These are phyloP conservation scores for Medicago lupulina DNA, from an alignment of 306 rosid genomes.

Conservation along the genomic window DNA sequence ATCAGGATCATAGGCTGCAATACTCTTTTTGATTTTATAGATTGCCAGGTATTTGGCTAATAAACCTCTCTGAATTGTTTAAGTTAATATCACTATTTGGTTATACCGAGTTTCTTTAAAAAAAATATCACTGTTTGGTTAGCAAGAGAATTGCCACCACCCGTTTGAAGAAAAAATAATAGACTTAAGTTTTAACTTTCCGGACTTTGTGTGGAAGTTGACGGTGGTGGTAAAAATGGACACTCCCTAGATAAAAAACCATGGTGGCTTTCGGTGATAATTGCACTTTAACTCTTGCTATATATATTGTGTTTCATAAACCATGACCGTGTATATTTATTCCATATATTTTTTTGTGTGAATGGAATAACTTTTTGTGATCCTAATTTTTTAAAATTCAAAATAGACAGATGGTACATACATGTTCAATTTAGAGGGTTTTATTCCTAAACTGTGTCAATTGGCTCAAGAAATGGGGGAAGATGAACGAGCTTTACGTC, in stretches of 20 bases:
- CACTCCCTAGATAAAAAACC: not conserved
- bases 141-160: conserved; percentile 25
- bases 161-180: conserved; percentile 31
- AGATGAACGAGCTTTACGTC: conserved; percentile 58
- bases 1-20: conserved; percentile 84
- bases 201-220: conserved; percentile 31
- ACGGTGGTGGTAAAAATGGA: conserved; percentile 36
- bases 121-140: conserved; percentile 13
- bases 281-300: conserved; percentile 13
- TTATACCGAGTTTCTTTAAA: no score
- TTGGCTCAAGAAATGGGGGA: conserved; percentile 86
- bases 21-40: conserved; percentile 67
- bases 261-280: conserved; percentile 22
- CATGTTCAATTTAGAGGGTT: conserved; percentile 95
- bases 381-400: conserved; percentile 57
- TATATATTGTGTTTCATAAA: conserved; percentile 32
- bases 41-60: conserved; percentile 71
- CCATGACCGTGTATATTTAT: conserved; percentile 5
- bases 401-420: conserved; percentile 81
- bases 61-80: conserved; percentile 42
- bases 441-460: conserved; percentile 86
- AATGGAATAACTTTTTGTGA: conserved; percentile 34
- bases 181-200: conserved; percentile 27
- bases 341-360: not conserved
- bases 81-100: conserved; percentile 33